Base-by-base conservation (phyloP, 805 yeast genomes). In the Myxozyma lipomycoides region DNA sequence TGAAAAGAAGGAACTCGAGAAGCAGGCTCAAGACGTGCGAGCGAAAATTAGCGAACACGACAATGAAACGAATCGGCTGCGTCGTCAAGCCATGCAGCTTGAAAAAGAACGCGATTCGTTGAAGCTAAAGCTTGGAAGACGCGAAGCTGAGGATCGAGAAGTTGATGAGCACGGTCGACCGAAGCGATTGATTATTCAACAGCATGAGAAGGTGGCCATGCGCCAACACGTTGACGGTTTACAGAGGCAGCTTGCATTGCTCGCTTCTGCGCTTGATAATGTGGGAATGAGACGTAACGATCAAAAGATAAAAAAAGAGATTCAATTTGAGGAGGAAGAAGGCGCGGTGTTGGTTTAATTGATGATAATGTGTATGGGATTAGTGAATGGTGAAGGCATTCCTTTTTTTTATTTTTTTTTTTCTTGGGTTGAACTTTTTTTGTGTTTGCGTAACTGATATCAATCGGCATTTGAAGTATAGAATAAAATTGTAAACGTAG, bases 21-120 rank as follows among this genome's bases (percentile, higher is more conserved):
- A 58, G 28, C 67, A 67, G 38, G 67, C 72, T 42, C 53, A 57
- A 6, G 61, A 56, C 2, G 61, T 73, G n/a, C 68, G 68, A 49
- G 48, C 48, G 10, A 55, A 62, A 39, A 38, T 49, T 17, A 61
- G 65, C 48, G 49, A 68, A 38, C 51, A 55, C 4, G 61, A 61
- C 25, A 59, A 65, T 4, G 39, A 62, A 21, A 58, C 49, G 26
- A 59, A 61, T 10, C 19, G n/a, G 40, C 55, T 67, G 46, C 61
- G 54, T n/a, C 56, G 51, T 6, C 49, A 61, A 9, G 54, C 61
- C n/a, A 43, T 47, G 19, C 58, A 65, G 55, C 59, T 63, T 38
- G 65, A 64, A 17, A 53, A 56, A 38, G 56, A 52, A 21, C 54
- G 67, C 24, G 48, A 48, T 12, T 59, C 57, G 32, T 52, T 64